Evolutionary conservation across 257 asterid genomes (phyloP).

Genomic region (Fraxinus cuspidata): DNA sequence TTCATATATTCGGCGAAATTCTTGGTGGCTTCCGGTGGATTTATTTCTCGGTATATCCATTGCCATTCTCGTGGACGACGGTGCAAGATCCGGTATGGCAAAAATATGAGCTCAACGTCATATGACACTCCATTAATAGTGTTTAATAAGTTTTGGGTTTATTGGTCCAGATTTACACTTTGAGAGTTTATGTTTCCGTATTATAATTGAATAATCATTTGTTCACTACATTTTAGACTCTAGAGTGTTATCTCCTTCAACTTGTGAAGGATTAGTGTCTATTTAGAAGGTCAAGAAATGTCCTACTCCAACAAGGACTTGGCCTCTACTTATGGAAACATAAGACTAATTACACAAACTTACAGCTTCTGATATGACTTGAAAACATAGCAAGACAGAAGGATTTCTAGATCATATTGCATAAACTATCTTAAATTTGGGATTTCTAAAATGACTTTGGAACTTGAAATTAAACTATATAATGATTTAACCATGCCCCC

Average conservation of each 20-base stretch:
- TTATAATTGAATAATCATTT: too few relatives aligned
- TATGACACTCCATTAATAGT: too few relatives aligned
- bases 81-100: too few relatives aligned
- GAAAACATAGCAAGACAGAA: background rate
- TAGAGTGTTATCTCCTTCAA: background rate
- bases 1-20: too few relatives aligned
- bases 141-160: too few relatives aligned
- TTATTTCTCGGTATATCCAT: too few relatives aligned
- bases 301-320: background rate
- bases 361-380: background rate
- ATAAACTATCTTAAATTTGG: background rate
- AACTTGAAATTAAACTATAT: background rate
- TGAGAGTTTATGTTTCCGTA: too few relatives aligned
- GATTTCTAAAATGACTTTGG: background rate
- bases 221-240: too few relatives aligned
- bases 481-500: background rate
- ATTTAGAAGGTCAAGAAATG: background rate
- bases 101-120: too few relatives aligned
- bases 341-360: background rate
- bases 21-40: too few relatives aligned
- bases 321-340: background rate
- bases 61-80: too few relatives aligned
- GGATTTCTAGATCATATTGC: background rate
- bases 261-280: background rate
- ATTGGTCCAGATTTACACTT: too few relatives aligned